Evolutionary conservation across 2,329 filamentous ascomycete species (phyloP).

Genomic region (Lanzia echinophila): DNA sequence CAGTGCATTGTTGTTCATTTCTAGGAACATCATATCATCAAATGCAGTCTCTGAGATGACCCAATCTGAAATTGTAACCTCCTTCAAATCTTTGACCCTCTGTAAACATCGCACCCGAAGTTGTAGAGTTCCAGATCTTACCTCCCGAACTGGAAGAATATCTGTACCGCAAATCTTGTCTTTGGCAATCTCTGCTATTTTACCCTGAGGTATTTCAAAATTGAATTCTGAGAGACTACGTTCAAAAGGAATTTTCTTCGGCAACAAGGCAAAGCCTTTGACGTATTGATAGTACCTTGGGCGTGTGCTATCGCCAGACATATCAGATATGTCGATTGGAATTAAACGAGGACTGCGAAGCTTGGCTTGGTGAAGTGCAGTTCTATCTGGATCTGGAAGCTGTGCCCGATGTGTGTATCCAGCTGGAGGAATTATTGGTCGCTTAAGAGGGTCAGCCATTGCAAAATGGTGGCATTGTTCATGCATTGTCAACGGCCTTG

Average conservation of each 20-base stretch:
- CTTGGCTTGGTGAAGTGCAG: conserved; percentile 52
- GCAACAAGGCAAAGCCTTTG: conserved; percentile 43
- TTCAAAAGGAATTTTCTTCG: conserved; percentile 30
- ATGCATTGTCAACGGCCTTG: background rate
- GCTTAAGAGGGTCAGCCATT: conserved; percentile 13
- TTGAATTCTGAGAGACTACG: conserved; percentile 32
- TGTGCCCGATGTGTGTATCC: conserved; percentile 32
- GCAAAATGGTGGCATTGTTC: conserved; percentile 31
- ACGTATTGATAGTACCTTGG: conserved; percentile 48
- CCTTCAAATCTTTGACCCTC: conserved; percentile 22
- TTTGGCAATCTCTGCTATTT: conserved; percentile 20
- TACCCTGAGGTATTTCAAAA: conserved; percentile 25
- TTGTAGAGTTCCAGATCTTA: conserved; percentile 46
- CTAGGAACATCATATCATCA: conserved; percentile 64
- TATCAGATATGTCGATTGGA: conserved; percentile 12
- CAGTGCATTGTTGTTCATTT: conserved; percentile 53
- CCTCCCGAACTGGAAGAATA: conserved; percentile 31
- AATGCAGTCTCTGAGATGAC: conserved; percentile 56
- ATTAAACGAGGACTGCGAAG: conserved; percentile 45
- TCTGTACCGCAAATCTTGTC: conserved; percentile 17
- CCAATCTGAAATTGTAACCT: conserved; percentile 47
- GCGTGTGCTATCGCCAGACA: conserved; percentile 21
- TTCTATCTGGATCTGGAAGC: conserved; percentile 38
- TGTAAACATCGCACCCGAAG: conserved; percentile 64
- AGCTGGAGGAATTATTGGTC: conserved; percentile 32